These are phyloP conservation scores for Gossypium lobatum DNA, from an alignment of 441 rosid species.

Conservation along the genomic window DNA sequence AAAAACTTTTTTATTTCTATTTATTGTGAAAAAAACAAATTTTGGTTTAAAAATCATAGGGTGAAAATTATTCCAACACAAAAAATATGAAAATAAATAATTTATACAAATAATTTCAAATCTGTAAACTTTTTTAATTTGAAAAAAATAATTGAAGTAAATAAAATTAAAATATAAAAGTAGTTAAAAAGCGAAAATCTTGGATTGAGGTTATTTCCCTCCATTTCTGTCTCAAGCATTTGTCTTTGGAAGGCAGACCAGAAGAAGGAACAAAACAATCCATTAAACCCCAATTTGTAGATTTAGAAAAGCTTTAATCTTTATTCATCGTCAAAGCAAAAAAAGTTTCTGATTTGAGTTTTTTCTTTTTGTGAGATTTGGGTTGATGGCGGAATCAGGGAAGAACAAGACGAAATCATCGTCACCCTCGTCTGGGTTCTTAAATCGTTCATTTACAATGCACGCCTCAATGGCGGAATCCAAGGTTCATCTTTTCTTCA, in stretches of 20 bases:
- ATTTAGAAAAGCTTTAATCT: neutral
- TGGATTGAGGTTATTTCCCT: too few species aligned
- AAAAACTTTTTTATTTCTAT: neutral
- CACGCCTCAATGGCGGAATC: slow-evolving; percentile 28
- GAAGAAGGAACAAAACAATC: neutral
- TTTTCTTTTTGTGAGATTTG: neutral
- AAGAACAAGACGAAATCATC: neutral
- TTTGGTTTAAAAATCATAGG: neutral
- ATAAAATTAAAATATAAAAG: too few species aligned
- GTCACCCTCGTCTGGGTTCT: slow-evolving; percentile 17
- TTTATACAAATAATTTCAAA: too few species aligned
- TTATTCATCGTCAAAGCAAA: neutral
- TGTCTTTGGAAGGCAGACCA: neutral
- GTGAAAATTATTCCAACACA: neutral
- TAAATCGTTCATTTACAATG: slow-evolving; percentile 58
- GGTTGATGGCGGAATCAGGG: neutral
- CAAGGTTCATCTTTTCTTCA: slow-evolving; percentile 22
- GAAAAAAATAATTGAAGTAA: too few species aligned
- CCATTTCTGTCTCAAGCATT: too few species aligned
- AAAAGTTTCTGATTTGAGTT: neutral
- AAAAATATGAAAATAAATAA: too few species aligned
- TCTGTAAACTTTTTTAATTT: too few species aligned
- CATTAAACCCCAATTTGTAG: neutral
- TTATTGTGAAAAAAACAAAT: neutral
- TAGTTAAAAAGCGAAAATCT: too few species aligned